phyloP scores from a whole-genome alignment of 192 early-diverging fungal genomes.

The Diversispora eburnea region DNA sequence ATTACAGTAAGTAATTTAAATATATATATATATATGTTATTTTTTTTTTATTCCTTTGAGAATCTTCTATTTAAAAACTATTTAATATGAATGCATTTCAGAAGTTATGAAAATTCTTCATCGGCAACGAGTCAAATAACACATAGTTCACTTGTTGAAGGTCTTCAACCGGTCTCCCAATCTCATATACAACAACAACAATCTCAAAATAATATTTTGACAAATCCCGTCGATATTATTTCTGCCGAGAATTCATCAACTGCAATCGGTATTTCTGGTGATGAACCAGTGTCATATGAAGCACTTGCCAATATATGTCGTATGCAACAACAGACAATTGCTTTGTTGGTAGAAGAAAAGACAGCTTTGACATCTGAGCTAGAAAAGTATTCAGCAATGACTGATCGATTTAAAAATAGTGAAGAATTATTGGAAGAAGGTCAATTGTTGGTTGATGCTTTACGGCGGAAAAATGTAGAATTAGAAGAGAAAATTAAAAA shows the following conservation, averaged over 20 bases:
- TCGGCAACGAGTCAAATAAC: neutral
- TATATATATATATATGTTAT: neutral
- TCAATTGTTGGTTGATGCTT: constrained; percentile 26
- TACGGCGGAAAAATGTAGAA: constrained; percentile 22
- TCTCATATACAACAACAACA: constrained; percentile 24
- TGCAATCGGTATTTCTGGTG: neutral
- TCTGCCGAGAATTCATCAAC: neutral
- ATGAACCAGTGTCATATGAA: constrained; percentile 9
- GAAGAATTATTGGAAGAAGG: constrained; percentile 25
- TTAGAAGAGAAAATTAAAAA: constrained; percentile 21
- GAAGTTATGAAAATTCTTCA: neutral
- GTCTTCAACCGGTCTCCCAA: constrained; percentile 17
- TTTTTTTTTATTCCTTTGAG: too few species aligned
- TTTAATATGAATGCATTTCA: neutral
- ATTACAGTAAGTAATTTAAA: constrained; percentile 1
- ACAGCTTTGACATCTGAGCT: constrained; percentile 4
- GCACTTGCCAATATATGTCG: constrained; percentile 17
- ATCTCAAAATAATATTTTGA: neutral
- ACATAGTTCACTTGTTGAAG: constrained; percentile 15
- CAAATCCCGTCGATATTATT: neutral
- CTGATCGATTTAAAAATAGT: constrained; percentile 24
- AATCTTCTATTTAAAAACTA: too few species aligned
- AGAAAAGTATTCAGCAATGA: constrained; percentile 28
- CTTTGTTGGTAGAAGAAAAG: constrained; percentile 22
- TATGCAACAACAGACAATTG: constrained; percentile 24